phyloP scores from a whole-genome alignment of 257 asterid genomes.

The Solanum gandarillasii region DNA sequence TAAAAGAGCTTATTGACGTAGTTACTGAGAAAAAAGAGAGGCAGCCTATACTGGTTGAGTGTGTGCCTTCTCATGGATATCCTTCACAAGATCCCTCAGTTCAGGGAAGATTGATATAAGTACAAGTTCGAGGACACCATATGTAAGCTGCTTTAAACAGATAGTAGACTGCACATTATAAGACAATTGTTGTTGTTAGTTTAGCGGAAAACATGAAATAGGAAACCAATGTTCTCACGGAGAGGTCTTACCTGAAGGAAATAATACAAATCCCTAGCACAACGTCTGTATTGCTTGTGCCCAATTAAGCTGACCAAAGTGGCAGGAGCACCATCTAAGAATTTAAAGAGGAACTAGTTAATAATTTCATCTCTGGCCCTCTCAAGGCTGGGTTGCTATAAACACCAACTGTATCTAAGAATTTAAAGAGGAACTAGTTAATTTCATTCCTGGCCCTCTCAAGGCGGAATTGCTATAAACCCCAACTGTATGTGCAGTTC shows the following conservation, averaged over 20 bases:
- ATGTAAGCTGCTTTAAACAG: slow-evolving; percentile 93
- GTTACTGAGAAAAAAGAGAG: not conserved
- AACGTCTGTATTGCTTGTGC: slow-evolving; percentile 75
- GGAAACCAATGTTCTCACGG: not conserved
- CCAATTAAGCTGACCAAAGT: slow-evolving; percentile 96
- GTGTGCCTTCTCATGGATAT: slow-evolving; percentile 53
- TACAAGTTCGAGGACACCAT: slow-evolving; percentile 79
- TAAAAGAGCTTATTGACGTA: not conserved
- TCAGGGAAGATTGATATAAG: slow-evolving; percentile 77
- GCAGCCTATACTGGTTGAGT: slow-evolving; percentile 22
- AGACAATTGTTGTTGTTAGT: not conserved
- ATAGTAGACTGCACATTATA: slow-evolving; percentile 60
- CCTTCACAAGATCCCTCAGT: slow-evolving; percentile 55
- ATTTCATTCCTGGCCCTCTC: not conserved
- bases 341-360: not conserved
- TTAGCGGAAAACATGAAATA: not conserved
- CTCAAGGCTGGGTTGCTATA: not conserved
- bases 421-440: not conserved
- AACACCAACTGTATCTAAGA: slow-evolving; percentile 13
- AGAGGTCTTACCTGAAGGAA: slow-evolving; percentile 74
- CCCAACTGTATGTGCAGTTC: not conserved
- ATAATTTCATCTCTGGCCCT: not conserved
- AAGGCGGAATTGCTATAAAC: not conserved
- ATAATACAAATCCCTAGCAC: slow-evolving; percentile 80
- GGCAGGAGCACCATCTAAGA: slow-evolving; percentile 88